phyloP scores from a whole-genome alignment of 139 green algal species.

The Tetraselmis chui region DNA sequence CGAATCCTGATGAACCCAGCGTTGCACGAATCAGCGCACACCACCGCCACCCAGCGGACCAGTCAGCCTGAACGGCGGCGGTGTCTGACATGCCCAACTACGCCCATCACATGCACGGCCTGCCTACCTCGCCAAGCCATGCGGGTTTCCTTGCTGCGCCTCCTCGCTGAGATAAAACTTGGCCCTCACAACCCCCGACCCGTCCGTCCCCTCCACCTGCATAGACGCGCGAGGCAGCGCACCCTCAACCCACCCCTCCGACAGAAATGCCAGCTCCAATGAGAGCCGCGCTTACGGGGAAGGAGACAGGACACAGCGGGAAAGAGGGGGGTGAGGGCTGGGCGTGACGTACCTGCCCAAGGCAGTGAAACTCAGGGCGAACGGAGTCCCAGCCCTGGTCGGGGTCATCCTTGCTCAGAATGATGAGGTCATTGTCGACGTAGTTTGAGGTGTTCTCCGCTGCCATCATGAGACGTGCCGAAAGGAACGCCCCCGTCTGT shows the following conservation, averaged over 20 bases:
- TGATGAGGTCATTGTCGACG: slow-evolving; percentile 74
- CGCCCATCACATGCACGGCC: neutral
- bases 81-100: neutral
- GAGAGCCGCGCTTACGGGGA: neutral
- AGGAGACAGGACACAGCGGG: no score
- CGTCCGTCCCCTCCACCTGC: slow-evolving; percentile 57
- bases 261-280: neutral
- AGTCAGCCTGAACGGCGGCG: neutral
- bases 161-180: slow-evolving; percentile 53
- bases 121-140: slow-evolving; percentile 23
- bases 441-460: slow-evolving; percentile 19
- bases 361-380: neutral
- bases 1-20: slow-evolving; percentile 27
- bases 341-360: neutral
- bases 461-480: neutral
- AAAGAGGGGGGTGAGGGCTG: neutral
- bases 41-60: neutral
- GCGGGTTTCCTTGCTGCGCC: slow-evolving; percentile 38
- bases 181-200: slow-evolving; percentile 44
- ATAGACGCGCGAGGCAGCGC: slow-evolving; percentile 49
- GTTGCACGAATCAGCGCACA: neutral
- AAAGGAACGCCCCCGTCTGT: slow-evolving; percentile 1
- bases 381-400: slow-evolving; percentile 22
- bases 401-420: slow-evolving; percentile 73
- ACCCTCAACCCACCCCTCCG: neutral